A percentile compares a stretch with the other conserved stretches of the same genome.
Evolutionary conservation across 805 yeast species (phyloP).

Genomic region (Candida cerambycidarum): DNA sequence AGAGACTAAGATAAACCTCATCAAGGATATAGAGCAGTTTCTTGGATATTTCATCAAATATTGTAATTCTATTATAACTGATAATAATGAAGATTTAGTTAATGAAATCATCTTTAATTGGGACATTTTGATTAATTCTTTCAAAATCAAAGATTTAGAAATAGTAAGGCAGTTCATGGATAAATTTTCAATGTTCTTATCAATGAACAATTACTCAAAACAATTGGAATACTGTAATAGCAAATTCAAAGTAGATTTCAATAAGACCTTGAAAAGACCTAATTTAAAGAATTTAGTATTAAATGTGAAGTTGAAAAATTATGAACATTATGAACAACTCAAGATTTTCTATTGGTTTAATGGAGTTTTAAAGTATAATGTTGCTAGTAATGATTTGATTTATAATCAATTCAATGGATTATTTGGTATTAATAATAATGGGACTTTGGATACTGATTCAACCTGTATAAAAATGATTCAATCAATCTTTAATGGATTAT

Average conservation of each 20-base stretch:
- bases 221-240: constrained; percentile 16
- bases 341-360: constrained; percentile 16
- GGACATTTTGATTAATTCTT: constrained; percentile 10
- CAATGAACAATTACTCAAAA: constrained; percentile 10
- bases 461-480: constrained; percentile 13
- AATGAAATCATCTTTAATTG: constrained; percentile 15
- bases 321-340: constrained; percentile 12
- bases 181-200: constrained; percentile 10
- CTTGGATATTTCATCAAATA: constrained; percentile 10
- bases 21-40: constrained; percentile 11
- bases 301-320: constrained; percentile 14
- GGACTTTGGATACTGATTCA: constrained; percentile 5
- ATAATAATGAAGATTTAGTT: constrained; percentile 14
- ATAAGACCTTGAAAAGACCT: constrained; percentile 2
- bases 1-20: constrained; percentile 7
- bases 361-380: constrained; percentile 8
- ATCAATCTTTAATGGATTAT: constrained; percentile 12
- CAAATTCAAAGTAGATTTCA: constrained; percentile 8
- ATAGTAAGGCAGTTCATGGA: constrained; percentile 9
- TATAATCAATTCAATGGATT: constrained; percentile 9
- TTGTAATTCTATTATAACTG: constrained; percentile 9
- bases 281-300: constrained; percentile 14
- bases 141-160: constrained; percentile 8
- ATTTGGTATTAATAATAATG: background rate
- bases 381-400: constrained; percentile 12